These are phyloP conservation scores for Paspalum notatum DNA, from an alignment of 176 grass and related monocot species.

Conservation along the genomic window DNA sequence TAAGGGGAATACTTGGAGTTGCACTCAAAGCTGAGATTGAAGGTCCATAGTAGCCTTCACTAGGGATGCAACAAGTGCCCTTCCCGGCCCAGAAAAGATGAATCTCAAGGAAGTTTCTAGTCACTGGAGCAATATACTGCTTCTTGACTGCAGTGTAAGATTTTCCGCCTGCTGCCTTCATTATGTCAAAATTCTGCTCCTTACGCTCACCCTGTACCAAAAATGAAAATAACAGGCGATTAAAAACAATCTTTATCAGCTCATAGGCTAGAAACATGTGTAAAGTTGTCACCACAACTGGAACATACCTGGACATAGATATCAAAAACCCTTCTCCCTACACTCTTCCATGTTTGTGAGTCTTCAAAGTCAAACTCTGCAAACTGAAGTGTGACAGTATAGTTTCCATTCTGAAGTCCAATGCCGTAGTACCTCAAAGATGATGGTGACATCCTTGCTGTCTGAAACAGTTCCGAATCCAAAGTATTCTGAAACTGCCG, in stretches of 20 bases:
- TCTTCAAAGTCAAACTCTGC: background rate
- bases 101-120: constrained; percentile 69
- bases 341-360: background rate
- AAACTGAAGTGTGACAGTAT: background rate
- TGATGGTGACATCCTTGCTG: background rate
- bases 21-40: constrained; percentile 76
- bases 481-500: background rate
- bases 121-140: constrained; percentile 50
- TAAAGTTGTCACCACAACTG: background rate
- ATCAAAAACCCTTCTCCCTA: constrained; percentile 78
- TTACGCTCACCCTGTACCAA: constrained; percentile 56
- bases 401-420: background rate
- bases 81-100: no score
- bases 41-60: constrained; percentile 69
- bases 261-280: background rate
- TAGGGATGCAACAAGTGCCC: constrained; percentile 60
- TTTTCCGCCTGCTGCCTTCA: constrained; percentile 50
- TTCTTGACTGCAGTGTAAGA: constrained; percentile 64
- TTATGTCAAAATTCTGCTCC: constrained; percentile 78
- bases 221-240: background rate
- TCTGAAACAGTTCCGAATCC: background rate
- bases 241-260: background rate
- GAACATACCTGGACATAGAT: constrained; percentile 79
- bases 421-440: background rate
- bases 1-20: constrained; percentile 52